phyloP scores from a whole-genome alignment of 805 yeast genomes.

The Grigorovia jiainica region DNA sequence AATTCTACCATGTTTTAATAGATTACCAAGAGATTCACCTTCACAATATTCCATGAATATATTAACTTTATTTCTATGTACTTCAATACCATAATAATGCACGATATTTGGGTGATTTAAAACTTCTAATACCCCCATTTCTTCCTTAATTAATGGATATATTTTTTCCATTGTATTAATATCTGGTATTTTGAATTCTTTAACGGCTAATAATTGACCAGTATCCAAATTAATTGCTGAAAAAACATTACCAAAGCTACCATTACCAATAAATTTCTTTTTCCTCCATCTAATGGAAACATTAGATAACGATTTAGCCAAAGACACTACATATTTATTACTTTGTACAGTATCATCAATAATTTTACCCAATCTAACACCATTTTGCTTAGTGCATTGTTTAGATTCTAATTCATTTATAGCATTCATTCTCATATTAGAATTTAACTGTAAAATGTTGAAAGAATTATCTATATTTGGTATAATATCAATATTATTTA shows the following conservation, averaged over 20 bases:
- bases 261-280: slow-evolving; percentile 88
- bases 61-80: slow-evolving; percentile 89
- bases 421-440: slow-evolving; percentile 59
- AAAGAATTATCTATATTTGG: slow-evolving; percentile 47
- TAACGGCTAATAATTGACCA: slow-evolving; percentile 94
- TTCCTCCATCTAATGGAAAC: slow-evolving; percentile 96
- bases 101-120: slow-evolving; percentile 93
- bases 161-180: slow-evolving; percentile 74
- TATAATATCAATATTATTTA: slow-evolving; percentile 31
- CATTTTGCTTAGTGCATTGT: slow-evolving; percentile 33
- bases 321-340: slow-evolving; percentile 73
- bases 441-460: slow-evolving; percentile 47
- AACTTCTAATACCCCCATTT: slow-evolving; percentile 94
- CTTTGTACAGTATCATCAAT: slow-evolving; percentile 80
- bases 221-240: slow-evolving; percentile 89
- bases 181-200: slow-evolving; percentile 87
- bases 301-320: slow-evolving; percentile 83
- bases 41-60: slow-evolving; percentile 97
- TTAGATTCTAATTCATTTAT: slow-evolving; percentile 54
- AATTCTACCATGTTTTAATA: slow-evolving; percentile 84
- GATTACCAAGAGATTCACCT: slow-evolving; percentile 82
- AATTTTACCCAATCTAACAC: slow-evolving; percentile 69
- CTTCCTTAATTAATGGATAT: slow-evolving; percentile 85
- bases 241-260: slow-evolving; percentile 89
- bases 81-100: slow-evolving; percentile 94